Evolutionary conservation across 495 filamentous ascomycete genomes (phyloP).

Genomic region (Stereocaulon alpinum): DNA sequence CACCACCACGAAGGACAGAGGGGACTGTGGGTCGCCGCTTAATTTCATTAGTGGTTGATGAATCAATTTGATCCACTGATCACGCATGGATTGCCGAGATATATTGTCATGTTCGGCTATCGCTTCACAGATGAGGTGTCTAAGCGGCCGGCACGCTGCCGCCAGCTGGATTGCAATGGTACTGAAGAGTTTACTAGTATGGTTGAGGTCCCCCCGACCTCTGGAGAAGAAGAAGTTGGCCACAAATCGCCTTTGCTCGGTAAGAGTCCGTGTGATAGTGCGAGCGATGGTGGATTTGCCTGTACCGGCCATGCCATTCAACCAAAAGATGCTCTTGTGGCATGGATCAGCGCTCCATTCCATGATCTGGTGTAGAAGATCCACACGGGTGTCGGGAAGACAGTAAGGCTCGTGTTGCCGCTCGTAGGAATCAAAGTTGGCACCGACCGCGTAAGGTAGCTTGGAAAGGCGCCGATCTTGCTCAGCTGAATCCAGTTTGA

Average conservation of each 20-base stretch:
- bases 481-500: slow-evolving; percentile 5
- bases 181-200: slow-evolving; percentile 34
- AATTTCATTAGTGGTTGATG: slow-evolving; percentile 10
- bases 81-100: slow-evolving; percentile 10
- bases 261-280: slow-evolving; percentile 23
- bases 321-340: slow-evolving; percentile 33
- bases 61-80: slow-evolving; percentile 14
- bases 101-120: slow-evolving; percentile 23
- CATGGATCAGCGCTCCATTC: slow-evolving; percentile 39
- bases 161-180: slow-evolving; percentile 38
- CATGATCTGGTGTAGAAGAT: slow-evolving; percentile 27
- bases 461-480: slow-evolving; percentile 9
- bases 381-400: slow-evolving; percentile 28
- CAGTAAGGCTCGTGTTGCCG: slow-evolving; percentile 24
- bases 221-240: slow-evolving; percentile 46
- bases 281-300: slow-evolving; percentile 35
- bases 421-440: slow-evolving; percentile 22
- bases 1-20: slow-evolving; percentile 14
- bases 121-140: slow-evolving; percentile 26
- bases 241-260: slow-evolving; percentile 19
- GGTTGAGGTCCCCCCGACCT: slow-evolving; percentile 35
- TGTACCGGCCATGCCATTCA: slow-evolving; percentile 35
- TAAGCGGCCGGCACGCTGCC: slow-evolving; percentile 22
- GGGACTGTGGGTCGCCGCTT: neutral
- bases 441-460: slow-evolving; percentile 14